Base-by-base conservation (phyloP, 495 filamentous ascomycete genomes). In the Penicillium macrosclerotiorum region DNA sequence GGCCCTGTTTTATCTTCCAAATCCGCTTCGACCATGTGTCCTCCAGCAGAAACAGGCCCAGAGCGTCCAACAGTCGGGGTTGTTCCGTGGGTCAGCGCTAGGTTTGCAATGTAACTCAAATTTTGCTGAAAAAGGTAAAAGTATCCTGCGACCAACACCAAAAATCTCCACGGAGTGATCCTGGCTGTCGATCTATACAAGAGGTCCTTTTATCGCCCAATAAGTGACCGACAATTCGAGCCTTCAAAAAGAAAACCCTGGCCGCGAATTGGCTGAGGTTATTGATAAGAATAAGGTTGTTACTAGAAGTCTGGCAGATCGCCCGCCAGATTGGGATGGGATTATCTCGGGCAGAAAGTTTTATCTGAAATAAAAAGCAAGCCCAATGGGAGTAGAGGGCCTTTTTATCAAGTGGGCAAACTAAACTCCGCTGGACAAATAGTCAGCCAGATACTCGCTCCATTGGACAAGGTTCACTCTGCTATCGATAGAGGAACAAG, bases 61-160 rank as follows among this genome's bases (percentile, higher is more conserved):
- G 20, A 38, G 19, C 20, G 25, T 25, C 36, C 9, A 22, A 38
- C 14, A 22, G 36, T 16, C 36, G 36, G 36, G 17, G 20, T 20
- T 38, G 32, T 42, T 44, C 46, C 43, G 52, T 51, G 38, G 14
- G 44, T 27, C 0, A 23, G 11, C 39, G 35, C 31, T 20, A 37
- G 24, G 33, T 36, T 35, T 45, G 24, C 42, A 13, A 50, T 50
- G 52, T 47, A 47, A 50, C 47, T 46, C 22, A 33, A 44, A 34
- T 13, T 17, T 23, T 37, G 18, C 55, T 54, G 11, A 44, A 59
- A 59, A 38, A 24, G 52, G 55, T 27, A 55, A 59, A 52, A 37
- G 14, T 45, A 52, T 54, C 55, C 55, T 24, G 42, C 20, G 6
- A 5, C 41, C 22, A 24, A 14, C 27, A 24, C 20, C 34, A 17